A percentile compares a stretch with the other conserved stretches of the same genome.
phyloP scores from a whole-genome alignment of 495 filamentous ascomycete genomes.

The Podospora conica region DNA sequence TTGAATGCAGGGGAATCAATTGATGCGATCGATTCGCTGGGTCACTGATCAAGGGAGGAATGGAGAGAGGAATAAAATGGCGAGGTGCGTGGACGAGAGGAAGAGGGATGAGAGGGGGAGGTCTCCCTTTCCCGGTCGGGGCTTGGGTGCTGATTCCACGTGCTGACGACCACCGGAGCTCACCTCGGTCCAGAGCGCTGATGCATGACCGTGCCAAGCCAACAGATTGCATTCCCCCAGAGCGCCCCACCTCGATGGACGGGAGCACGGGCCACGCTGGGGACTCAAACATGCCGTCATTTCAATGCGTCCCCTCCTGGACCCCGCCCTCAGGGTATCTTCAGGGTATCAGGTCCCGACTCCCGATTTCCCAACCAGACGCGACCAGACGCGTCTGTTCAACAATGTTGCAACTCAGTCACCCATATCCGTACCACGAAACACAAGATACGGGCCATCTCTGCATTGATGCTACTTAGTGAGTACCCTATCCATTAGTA shows the following conservation, averaged over 20 bases:
- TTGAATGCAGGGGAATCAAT: not conserved
- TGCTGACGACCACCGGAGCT: not conserved
- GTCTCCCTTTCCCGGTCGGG: not conserved
- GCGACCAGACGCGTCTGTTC: not conserved
- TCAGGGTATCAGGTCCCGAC: too few relatives aligned
- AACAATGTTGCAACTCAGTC: not conserved
- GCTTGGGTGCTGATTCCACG: conserved; percentile 2
- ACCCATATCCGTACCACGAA: not conserved
- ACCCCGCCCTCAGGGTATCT: not conserved
- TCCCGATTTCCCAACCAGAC: too few relatives aligned
- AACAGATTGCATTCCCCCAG: not conserved
- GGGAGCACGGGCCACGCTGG: conserved; percentile 4
- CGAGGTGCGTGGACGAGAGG: not conserved
- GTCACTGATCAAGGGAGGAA: not conserved
- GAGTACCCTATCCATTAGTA: not conserved
- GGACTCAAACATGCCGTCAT: conserved; percentile 17
- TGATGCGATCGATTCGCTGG: not conserved
- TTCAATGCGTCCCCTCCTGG: conserved; percentile 7
- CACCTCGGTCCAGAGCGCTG: not conserved
- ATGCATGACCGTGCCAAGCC: not conserved
- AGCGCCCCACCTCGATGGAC: conserved; percentile 1
- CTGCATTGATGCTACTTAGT: not conserved
- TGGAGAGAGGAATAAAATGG: not conserved
- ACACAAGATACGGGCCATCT: not conserved
- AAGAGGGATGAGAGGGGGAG: too few relatives aligned